Evolutionary conservation across 768 basidiomycete species (phyloP), one percentile per base, ranked within the genome.

Genomic region (Mycena metata): DNA sequence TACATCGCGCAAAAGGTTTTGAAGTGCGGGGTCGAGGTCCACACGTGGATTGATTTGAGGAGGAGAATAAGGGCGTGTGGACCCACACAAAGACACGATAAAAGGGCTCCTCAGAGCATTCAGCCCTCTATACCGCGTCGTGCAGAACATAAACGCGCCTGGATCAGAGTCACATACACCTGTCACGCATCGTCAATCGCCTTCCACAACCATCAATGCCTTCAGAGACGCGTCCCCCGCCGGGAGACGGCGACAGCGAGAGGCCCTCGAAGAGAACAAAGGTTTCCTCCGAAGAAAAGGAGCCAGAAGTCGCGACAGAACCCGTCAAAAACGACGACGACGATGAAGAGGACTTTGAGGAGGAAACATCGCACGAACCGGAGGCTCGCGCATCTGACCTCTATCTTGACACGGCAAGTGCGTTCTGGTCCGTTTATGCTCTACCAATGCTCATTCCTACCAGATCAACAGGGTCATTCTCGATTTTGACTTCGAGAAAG

Each of bases 401-500:
- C 74, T 98, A 98, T 79, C 89, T 98, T 60, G 96, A 98, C 83
- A 98, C 96, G 66, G 96, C 93, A 80, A 78, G 91, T 81, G 69
- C 72, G 43, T 49, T 69, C 60, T 63, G 60, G 70, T 46, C 30
- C 8, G 43, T 67, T 55, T 63, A 49, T 51, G 33, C 70, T 63
- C 51, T 24, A 55, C 63, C 60, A 19, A 59, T 23, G 52, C 70
- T 61, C 42, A 60, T 67, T 57, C 51, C 45, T 63, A 39, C 35
- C 76, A 98, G 96, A 94, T 99, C 71, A 96, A 98, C 78, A 88
- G 98, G 69, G 89, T 87, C 52, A 85, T 90, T 50, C 89, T 99
- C 64, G 98, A 99, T 80, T 99, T 99, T 81, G 98, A 99, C 82
- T 99, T 99, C 74, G 98, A 99, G 83, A 96, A 97, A 85, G 89